Evolutionary conservation across 768 basidiomycete genomes (phyloP), one percentile per base, ranked within the genome.

Genomic region (Mycena sanguinolenta): DNA sequence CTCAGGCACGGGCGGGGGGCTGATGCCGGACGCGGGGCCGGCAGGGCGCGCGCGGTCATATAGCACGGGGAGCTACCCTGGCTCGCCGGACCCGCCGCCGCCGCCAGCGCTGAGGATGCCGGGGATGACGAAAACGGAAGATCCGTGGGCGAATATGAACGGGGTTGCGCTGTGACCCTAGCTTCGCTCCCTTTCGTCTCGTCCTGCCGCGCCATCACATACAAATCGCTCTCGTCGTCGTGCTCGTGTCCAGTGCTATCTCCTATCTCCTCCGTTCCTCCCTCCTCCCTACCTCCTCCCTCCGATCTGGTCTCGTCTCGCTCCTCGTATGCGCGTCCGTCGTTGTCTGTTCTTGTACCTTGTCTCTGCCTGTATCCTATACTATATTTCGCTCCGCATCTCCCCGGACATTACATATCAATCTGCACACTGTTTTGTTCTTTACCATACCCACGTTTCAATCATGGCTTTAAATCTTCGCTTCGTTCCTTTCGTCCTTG

Each of bases 121-220:
- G 58, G 50, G 49, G 50, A 17, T 55, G 63, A 21, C 62, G 25
- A 73, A 73, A 68, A 23, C 14, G 64, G 72, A 69, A 64, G 72
- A 73, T 46, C 72, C 72, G 34, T 69, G 72, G 72, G 67, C 72
- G 67, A 73, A 73, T 52, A 73, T 73, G 72, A 67, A 46, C 39
- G 68, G 72, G 21, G 68, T 69, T 21, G 59, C 64, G 63, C 52
- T 73, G 16, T 73, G 38, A 36, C 21, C 46, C 21, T 21, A 16
- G 13, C 10, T 25, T 27, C 12, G 1, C 23, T 27, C 27, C 27
- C 25, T 21, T 3, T 52, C 23, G 25, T 53, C 27, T 53, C 27
- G 32, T 34, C 32, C 50, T 16, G 6, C 28, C 28, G 5, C 4
- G 16, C 53, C 16, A 3, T 14, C 30, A 28, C 28, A 19, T 34